Base-by-base conservation (phyloP, 169 alveolate genomes). In the Toxoplasma gondii region DNA sequence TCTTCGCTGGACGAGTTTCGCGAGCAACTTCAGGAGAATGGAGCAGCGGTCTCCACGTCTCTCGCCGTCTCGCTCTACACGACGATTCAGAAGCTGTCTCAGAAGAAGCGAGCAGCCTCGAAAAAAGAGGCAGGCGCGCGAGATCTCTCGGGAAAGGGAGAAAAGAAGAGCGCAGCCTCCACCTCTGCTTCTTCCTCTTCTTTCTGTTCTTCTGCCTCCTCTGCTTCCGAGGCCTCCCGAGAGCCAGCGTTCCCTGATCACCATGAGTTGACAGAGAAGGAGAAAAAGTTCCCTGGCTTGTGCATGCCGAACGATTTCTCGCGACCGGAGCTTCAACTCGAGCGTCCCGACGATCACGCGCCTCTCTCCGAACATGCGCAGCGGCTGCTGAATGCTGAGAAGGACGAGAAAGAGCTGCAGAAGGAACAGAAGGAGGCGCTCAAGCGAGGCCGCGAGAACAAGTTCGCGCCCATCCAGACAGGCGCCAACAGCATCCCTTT, bases 31-130 rank as follows among this genome's bases (percentile, higher is more conserved):
- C 53, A 86, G 69, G 92, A 90, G 45, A 93, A 92, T 44, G 96
- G 96, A 53, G 92, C 95, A 10, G 91, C 92, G 7, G 94, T 93
- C n/a, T 92, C 96, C 31, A 44, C 88, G 54, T 92, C 96, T 10
- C 92, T 95, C 43, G 95, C 95, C n/a, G 95, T 84, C 34, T 82
- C 95, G 38, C 95, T 95, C 88, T 95, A 88, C 94, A 92, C 95
- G 27, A n/a, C 93, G n/a, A 95, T 95, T 12, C 88, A 92, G 31
- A 91, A 91, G 83, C 81, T 67, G 84, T 84, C 27, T 34, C 92
- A 22, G n/a, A 39, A 41, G 58, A 90, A 91, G 31, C 38, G 45
- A 22, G 88, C 95, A 31, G 31, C 49, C 29, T 0, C 90, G 0
- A 49, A 58, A 43, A 88, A 36, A 17, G 83, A 34, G 31, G 80